Evolutionary conservation across 768 basidiomycete genomes (phyloP), one percentile per base, ranked within the genome.

Genomic region (Russula earlei): DNA sequence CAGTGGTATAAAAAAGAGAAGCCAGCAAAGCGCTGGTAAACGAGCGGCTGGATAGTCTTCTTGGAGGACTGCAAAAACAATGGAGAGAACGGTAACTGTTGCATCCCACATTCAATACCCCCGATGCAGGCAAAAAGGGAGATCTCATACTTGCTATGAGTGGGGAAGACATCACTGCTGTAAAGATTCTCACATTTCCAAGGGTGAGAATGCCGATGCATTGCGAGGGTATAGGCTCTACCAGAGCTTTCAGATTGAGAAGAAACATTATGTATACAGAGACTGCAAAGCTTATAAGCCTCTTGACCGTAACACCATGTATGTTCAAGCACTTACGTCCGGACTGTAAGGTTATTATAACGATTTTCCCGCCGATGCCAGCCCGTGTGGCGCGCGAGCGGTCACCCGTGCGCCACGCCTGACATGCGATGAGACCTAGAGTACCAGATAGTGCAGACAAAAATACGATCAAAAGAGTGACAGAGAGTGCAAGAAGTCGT

Each of bases 1-100:
- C 57, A 58, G 47, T 52, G 52, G 57, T 54, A 58, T 58, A 31
- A 54, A 54, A 41, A 54, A 48, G 47, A 49, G 44, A 49, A 58
- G 57, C 57, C 57, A 58, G 31, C 57, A 58, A 27, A 58, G 41
- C 5, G 46, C 57, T 33, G 57, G 57, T 14, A 58, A 54, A 22
- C 57, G 57, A 29, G 52, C 34, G 27, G 34, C 25, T 14, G 57
- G 52, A 10, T 49, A 54, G 46, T 54, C 52, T 25, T 58, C 57
- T 49, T 58, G 57, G 47, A 58, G 52, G 11, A 52, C 52, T 11
- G 47, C 42, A 53, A 54, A 54, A 27, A 49, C 36, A 7, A 54
- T 48, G 22, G 57, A 58, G 29, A 58, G 53, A 27, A 58, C 57
- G 3, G 52, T 58, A 31, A 41, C 57, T 58, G 17, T n/a, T 29